phyloP scores from a whole-genome alignment of 2,329 filamentous ascomycete species.

The Metarhizium album region DNA sequence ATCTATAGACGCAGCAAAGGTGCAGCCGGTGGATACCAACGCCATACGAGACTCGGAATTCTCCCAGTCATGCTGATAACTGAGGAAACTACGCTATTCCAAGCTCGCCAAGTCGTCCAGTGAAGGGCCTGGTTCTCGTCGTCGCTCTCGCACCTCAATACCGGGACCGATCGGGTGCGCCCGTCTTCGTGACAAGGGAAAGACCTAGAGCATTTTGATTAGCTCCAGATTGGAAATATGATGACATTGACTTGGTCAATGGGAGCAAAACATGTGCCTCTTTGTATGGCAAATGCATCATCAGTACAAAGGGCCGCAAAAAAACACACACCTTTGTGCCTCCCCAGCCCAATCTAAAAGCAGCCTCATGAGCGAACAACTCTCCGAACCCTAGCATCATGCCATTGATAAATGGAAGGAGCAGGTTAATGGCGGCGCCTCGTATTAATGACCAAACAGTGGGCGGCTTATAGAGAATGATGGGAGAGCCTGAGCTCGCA shows the following conservation, averaged over 20 bases:
- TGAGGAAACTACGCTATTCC: slow-evolving; percentile 37
- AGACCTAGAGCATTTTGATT: slow-evolving; percentile 34
- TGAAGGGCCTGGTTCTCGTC: slow-evolving; percentile 43
- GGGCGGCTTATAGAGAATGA: slow-evolving; percentile 83
- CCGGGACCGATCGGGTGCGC: slow-evolving; percentile 66
- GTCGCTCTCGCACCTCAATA: slow-evolving; percentile 65
- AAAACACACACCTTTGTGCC: slow-evolving; percentile 82
- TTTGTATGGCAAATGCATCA: neutral
- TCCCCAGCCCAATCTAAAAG: slow-evolving; percentile 86
- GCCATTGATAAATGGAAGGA: slow-evolving; percentile 92
- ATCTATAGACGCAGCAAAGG: neutral
- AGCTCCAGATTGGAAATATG: neutral
- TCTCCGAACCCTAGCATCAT: slow-evolving; percentile 98
- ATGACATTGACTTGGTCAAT: neutral
- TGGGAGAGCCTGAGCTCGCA: slow-evolving; percentile 51
- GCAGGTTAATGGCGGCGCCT: slow-evolving; percentile 88
- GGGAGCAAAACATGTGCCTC: neutral
- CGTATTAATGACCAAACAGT: slow-evolving; percentile 77
- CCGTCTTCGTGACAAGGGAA: slow-evolving; percentile 48
- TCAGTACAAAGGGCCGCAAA: neutral
- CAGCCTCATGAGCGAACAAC: slow-evolving; percentile 89
- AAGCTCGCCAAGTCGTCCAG: slow-evolving; percentile 57
- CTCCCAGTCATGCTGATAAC: neutral
- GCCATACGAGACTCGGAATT: neutral
- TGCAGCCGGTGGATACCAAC: neutral